These are phyloP conservation scores for Xylaria bambusicola DNA, from an alignment of 495 filamentous ascomycete species.

Conservation along the genomic window DNA sequence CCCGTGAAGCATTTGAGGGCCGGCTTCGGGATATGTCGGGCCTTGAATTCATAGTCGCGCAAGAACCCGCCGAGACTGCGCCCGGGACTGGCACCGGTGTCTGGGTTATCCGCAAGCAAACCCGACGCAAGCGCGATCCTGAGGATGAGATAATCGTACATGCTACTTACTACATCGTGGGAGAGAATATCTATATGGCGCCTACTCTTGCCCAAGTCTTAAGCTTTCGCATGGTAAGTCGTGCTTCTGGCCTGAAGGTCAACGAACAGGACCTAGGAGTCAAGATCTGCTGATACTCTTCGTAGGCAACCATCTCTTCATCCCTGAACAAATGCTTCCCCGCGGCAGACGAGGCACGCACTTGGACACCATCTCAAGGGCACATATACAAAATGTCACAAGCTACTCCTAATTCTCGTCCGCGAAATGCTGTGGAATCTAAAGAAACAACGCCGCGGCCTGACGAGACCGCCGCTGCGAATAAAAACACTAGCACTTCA, in stretches of 20 bases:
- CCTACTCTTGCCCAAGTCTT: constrained; percentile 78
- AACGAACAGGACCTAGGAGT: neutral
- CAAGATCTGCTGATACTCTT: constrained; percentile 23
- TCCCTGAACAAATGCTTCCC: constrained; percentile 68
- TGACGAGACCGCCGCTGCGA: constrained; percentile 38
- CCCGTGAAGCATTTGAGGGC: constrained; percentile 77
- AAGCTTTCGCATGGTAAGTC: constrained; percentile 66
- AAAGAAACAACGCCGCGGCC: constrained; percentile 66
- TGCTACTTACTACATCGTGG: constrained; percentile 80
- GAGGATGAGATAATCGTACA: constrained; percentile 70
- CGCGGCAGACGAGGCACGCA: constrained; percentile 57
- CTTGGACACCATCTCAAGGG: constrained; percentile 72
- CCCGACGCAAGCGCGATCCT: constrained; percentile 60
- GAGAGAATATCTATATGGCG: constrained; percentile 87
- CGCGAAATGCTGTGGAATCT: constrained; percentile 36
- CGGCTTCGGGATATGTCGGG: constrained; percentile 77
- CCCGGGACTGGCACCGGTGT: constrained; percentile 68
- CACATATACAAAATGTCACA: constrained; percentile 62
- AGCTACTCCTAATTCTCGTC: constrained; percentile 37
- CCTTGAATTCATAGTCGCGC: constrained; percentile 77
- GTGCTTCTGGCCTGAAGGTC: neutral
- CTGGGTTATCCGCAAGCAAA: constrained; percentile 93
- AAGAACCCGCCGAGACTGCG: constrained; percentile 69
- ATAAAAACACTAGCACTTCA: constrained; percentile 22
- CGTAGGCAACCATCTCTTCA: constrained; percentile 57